phyloP scores from a whole-genome alignment of 2,329 filamentous ascomycete species.

The Neofusicoccum umdonicola region DNA sequence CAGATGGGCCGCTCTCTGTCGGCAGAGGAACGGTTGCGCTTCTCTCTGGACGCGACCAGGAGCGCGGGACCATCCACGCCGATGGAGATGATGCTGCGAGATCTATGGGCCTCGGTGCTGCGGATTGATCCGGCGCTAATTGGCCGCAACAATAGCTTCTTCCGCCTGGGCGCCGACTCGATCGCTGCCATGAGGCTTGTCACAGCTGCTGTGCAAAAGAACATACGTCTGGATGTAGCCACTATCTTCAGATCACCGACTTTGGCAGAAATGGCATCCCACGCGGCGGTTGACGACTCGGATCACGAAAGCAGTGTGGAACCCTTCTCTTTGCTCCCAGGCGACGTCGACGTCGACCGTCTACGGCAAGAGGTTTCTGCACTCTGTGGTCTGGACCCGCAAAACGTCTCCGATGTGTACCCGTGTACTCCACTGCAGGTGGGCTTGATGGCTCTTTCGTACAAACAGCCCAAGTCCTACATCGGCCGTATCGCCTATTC shows the following conservation, averaged over 20 bases:
- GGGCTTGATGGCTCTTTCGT: constrained; percentile 40
- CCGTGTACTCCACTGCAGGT: constrained; percentile 44
- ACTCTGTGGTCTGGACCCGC: constrained; percentile 28
- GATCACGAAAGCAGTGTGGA: background rate
- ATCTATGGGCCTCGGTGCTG: background rate
- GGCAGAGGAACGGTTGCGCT: background rate
- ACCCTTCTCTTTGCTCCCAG: background rate
- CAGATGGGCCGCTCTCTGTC: constrained; percentile 12
- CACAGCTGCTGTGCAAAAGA: background rate
- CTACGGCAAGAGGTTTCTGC: constrained; percentile 35
- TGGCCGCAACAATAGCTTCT: constrained; percentile 20
- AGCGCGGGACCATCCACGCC: background rate
- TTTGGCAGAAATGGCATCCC: background rate
- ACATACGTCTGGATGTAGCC: background rate
- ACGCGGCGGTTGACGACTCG: background rate
- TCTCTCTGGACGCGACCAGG: background rate
- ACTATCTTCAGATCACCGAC: background rate
- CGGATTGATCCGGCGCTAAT: background rate
- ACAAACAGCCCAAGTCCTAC: constrained; percentile 37
- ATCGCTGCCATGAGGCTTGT: constrained; percentile 33
- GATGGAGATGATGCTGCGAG: background rate
- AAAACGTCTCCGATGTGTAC: constrained; percentile 38
- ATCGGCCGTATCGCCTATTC: constrained; percentile 37
- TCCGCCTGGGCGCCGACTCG: constrained; percentile 34
- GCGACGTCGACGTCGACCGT: background rate